Base-by-base conservation (phyloP, 164 flowering plant genomes). In the Berberis vulgaris region DNA sequence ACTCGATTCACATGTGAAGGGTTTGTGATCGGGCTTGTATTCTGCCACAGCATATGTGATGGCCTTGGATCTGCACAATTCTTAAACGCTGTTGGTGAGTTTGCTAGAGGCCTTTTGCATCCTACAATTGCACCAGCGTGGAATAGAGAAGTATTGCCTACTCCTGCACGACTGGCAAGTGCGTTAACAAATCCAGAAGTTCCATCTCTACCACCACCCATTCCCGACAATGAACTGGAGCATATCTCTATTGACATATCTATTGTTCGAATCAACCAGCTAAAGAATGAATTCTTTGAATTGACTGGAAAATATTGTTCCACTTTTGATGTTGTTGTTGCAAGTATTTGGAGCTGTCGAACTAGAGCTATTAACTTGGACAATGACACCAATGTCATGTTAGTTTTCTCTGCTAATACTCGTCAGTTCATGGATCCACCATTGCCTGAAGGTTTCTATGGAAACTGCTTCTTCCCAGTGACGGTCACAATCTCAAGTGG, bases 401-500 rank as follows among this genome's bases (percentile, higher is more conserved):
- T 87, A 2, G 84, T 81, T 1, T 85, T 85, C 81, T 81, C 84
- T 49, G 86, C 84, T 2, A 87, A 84, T 47, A 76, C 81, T 13
- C 81, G 90, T 7, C 71, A 70, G 3, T 62, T 82, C 45, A 2
- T 78, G 59, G 46, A 80, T 12, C 87, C 86, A 43, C 82, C 88
- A 0, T 12, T 85, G 73, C 86, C 90, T 0, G 6, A 70, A 49
- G 90, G 88, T 10, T 87, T 78, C 72, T 87, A 85, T 56, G 88
- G 91, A 1, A 85, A 87, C 72, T 83, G 87, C 63, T 83, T 87
- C 78, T 83, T 82, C 67, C 88, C 88, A 0, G 91, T 83, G 64
- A 78, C 74, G 4, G 62, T 79, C 7, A 73, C 71, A 1, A 66
- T 65, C 7, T 46, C 76, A 9, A 62, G 74, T 41, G 74, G 63